Percentiles rank a stretch among this genome's conserved stretches.
phyloP scores from a whole-genome alignment of 2,329 filamentous ascomycete species.

The Claviceps monticola region DNA sequence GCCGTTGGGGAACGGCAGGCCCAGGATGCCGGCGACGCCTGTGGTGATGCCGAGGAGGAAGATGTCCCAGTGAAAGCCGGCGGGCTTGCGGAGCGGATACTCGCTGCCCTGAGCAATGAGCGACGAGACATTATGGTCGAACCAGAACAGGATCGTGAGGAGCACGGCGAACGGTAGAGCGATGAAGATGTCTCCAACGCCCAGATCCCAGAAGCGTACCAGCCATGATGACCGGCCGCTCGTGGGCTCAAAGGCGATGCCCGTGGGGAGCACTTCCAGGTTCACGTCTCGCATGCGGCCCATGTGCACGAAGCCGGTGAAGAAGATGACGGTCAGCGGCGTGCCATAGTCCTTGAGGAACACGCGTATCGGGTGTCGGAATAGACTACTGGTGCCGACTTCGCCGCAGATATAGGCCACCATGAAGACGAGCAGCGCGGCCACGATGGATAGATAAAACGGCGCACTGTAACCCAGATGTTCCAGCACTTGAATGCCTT shows the following conservation, averaged over 20 bases:
- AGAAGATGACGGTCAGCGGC: slow-evolving; percentile 70
- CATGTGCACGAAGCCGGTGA: slow-evolving; percentile 78
- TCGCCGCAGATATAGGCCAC: slow-evolving; percentile 61
- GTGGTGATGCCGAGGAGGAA: slow-evolving; percentile 71
- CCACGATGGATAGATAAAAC: slow-evolving; percentile 67
- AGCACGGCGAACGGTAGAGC: slow-evolving; percentile 79
- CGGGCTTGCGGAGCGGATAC: slow-evolving; percentile 66
- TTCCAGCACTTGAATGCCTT: slow-evolving; percentile 74
- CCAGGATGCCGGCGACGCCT: slow-evolving; percentile 59
- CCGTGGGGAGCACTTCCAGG: slow-evolving; percentile 60
- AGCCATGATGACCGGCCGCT: slow-evolving; percentile 61
- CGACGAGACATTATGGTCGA: slow-evolving; percentile 79
- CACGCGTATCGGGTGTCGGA: slow-evolving; percentile 60
- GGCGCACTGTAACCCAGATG: slow-evolving; percentile 53
- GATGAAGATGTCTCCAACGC: slow-evolving; percentile 59
- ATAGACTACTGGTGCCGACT: slow-evolving; percentile 56
- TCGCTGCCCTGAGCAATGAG: slow-evolving; percentile 74
- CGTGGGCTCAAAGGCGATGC: slow-evolving; percentile 67
- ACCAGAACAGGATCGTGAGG: slow-evolving; percentile 76
- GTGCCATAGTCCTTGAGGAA: slow-evolving; percentile 88
- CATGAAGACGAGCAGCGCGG: slow-evolving; percentile 65
- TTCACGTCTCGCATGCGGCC: slow-evolving; percentile 63
- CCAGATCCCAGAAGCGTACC: slow-evolving; percentile 68
- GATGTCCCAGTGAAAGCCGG: slow-evolving; percentile 76
- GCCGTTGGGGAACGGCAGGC: slow-evolving; percentile 70